Percentiles rank a stretch among this genome's conserved stretches.
Conservation (phyloP, 768 basidiomycete genomes). For the Calocybe indica region DNA sequence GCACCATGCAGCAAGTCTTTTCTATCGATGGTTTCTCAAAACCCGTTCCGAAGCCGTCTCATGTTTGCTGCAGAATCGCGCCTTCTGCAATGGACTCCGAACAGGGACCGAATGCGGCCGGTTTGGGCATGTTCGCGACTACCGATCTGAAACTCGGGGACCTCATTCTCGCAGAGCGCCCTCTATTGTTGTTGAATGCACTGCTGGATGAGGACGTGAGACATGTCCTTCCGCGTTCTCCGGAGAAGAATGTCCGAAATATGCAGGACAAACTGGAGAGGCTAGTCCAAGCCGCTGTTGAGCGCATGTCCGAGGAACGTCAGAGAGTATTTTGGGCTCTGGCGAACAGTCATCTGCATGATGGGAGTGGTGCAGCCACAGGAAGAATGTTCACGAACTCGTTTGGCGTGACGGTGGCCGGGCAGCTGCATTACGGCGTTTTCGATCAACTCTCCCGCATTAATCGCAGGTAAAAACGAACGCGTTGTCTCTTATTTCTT, state of each 20-base stretch:
- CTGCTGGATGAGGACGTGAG: too few relatives aligned
- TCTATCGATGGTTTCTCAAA: too few relatives aligned
- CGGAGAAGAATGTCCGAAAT: too few relatives aligned
- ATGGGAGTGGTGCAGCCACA: constrained; percentile 23
- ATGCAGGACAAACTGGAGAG: constrained; percentile 2
- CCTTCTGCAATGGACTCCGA: too few relatives aligned
- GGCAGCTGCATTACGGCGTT: constrained; percentile 3
- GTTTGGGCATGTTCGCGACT: constrained; percentile 26
- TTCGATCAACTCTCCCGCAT: constrained; percentile 15
- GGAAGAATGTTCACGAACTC: constrained; percentile 24
- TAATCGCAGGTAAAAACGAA: constrained; percentile 15
- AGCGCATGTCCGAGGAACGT: constrained; percentile 15
- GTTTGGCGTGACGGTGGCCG: constrained; percentile 2
- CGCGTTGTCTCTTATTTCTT: too few relatives aligned
- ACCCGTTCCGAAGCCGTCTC: too few relatives aligned
- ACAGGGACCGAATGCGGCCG: constrained; percentile 2
- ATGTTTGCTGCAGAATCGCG: too few relatives aligned
- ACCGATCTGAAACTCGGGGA: constrained; percentile 21
- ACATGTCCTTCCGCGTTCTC: too few relatives aligned
- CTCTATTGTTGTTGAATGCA: constrained; percentile 16
- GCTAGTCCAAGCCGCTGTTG: constrained; percentile 9
- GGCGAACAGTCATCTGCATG: constrained; percentile 18
- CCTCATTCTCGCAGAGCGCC: constrained; percentile 30
- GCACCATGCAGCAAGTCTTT: too few relatives aligned
- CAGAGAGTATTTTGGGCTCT: constrained; percentile 18